Base-by-base conservation (phyloP, 768 basidiomycete genomes). In the Phaeolepiota aurea region DNA sequence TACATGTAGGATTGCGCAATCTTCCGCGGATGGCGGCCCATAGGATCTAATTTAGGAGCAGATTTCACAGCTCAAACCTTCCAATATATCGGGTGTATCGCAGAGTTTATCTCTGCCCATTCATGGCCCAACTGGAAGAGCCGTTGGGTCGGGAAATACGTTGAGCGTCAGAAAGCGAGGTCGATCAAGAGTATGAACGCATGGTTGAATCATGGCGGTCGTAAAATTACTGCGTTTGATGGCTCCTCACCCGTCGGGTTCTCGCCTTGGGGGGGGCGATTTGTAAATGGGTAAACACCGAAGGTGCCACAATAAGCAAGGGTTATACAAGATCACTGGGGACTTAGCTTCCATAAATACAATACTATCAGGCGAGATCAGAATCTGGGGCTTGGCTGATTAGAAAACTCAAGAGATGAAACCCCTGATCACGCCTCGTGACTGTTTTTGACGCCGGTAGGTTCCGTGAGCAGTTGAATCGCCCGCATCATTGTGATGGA, bases 11-110 rank as follows among this genome's bases (percentile, higher is more conserved):
- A 54, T 56, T 63, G 59, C 51, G 51, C 65, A 68, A 65, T 66
- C 62, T 57, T 65, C 69, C 69, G 68, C 62, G 66, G 62, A 61
- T 65, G 64, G 57, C 68, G 69, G 69, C 54, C 44, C 47, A 48
- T 42, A 51, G 48, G 54, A 52, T 52, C 64, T 61, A 63, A 57
- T 61, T 60, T 60, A 51, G 55, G 61, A 46, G 47, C 45, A 52
- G 54, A 50, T 51, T 59, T 63, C 61, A 52, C 57, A 62, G 50
- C 45, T 39, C 48, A 59, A 69, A 67, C 63, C 50, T 68, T 66
- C 65, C 66, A 53, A 39, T 54, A 43, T 55, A 47, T 59, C 55
- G 67, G 61, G 52, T 46, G 48, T 46, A 63, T 64, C 62, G 54
- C 46, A 42, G 50, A 61, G 58, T 40, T 54, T 54, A 68, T 68